Percentiles rank a stretch among this genome's conserved stretches.
These are phyloP conservation scores for Dichotomopilus funicola DNA, from an alignment of 2,329 filamentous ascomycete species.

Conservation along the genomic window DNA sequence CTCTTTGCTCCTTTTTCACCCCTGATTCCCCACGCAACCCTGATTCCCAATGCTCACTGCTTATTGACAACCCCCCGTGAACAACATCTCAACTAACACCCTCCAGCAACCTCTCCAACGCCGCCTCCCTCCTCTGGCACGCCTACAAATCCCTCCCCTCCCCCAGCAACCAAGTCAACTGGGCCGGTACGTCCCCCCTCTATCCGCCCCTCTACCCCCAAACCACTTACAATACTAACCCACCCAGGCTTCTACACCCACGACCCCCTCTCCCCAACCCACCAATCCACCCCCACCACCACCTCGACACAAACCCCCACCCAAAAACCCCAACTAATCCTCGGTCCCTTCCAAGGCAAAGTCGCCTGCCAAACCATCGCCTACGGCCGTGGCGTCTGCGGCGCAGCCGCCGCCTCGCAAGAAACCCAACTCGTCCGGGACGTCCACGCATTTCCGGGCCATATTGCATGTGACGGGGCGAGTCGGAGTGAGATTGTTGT, in stretches of 20 bases:
- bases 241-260: conserved; percentile 19
- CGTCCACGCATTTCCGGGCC: conserved; percentile 68
- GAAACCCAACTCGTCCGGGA: conserved; percentile 62
- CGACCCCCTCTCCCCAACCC: neutral
- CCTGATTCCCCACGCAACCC: neutral
- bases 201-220: neutral
- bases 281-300: neutral
- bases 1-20: neutral
- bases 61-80: neutral
- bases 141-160: conserved; percentile 65
- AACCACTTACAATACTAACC: neutral
- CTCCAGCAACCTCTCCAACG: conserved; percentile 62
- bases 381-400: conserved; percentile 70
- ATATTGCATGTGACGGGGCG: conserved; percentile 74
- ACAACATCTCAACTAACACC: too few species aligned
- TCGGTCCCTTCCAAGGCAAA: conserved; percentile 76
- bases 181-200: conserved; percentile 49
- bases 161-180: conserved; percentile 65
- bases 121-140: conserved; percentile 72
- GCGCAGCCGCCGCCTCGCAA: conserved; percentile 54
- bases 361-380: conserved; percentile 72
- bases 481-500: conserved; percentile 78
- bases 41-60: neutral
- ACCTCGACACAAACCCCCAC: conserved; percentile 19
- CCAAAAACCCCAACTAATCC: conserved; percentile 50